Evolutionary conservation across 257 asterid species (phyloP), one percentile per base, ranked within the genome.

Genomic region (Mentha longifolia): DNA sequence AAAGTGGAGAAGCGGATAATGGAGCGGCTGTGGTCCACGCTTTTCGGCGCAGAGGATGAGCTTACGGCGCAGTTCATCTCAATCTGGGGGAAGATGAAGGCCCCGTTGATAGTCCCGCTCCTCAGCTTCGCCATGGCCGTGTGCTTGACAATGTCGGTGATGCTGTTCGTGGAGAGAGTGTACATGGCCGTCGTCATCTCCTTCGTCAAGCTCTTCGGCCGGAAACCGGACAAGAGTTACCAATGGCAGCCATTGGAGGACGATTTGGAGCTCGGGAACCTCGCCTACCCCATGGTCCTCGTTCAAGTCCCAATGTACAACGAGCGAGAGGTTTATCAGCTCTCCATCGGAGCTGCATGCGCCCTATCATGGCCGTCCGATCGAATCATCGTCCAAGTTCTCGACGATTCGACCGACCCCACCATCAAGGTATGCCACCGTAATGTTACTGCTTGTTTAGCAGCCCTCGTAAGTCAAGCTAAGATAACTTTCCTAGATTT

Each of bases 231-330:
- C 5, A 88, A 85, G 22, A 72, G 85, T 0, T 95, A 88, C 79
- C 88, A 92, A 83, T 95, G 87, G 88, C 94, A 95, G 78, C 79
- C 96, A 2, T 37, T 89, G 42, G 84, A 84, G 15, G 97, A 94
- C 46, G 98, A 95, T 78, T 70, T 92, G 74, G 99, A 95, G 87
- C 71, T 81, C 8, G 99, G 95, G 0, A 88, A 85, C 83, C 78
- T 86, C 14, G 84, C 83, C 73, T 92, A 88, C 68, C 99, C 98
- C 4, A 71, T 72, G 84, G 91, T 95, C 72, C 97, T 95, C 62
- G 97, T 95, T 63, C 99, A 95, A 85, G 83, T 95, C 62, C 99
- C 98, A n/a, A 95, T 95, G 99, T 95, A 71, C 88, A 95, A 95
- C 20, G 99, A 92, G 54, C 88, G 59, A 82, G 99, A 95, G 97